A percentile compares a stretch with the other conserved stretches of the same genome.
These are phyloP conservation scores for Saraca asoca DNA, from an alignment of 331 rosid species.

Conservation along the genomic window DNA sequence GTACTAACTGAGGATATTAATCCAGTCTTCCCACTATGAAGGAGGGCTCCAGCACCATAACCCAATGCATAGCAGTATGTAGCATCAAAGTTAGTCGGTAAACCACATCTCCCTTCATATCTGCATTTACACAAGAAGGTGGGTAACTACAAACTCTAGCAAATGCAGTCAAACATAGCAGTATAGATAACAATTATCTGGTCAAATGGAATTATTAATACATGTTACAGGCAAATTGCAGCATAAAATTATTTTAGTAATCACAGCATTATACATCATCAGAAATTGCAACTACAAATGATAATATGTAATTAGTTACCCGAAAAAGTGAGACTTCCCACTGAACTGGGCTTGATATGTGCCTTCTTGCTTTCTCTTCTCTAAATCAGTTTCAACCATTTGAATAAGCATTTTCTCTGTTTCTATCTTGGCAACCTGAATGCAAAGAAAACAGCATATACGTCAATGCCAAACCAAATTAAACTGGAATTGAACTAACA, in stretches of 20 bases:
- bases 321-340: slow-evolving; percentile 97
- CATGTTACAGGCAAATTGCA: neutral
- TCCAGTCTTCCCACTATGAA: slow-evolving; percentile 89
- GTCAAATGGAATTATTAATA: neutral
- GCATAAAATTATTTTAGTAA: neutral
- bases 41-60: slow-evolving; percentile 90
- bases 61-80: slow-evolving; percentile 95
- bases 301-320: slow-evolving; percentile 46
- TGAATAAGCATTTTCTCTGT: slow-evolving; percentile 99
- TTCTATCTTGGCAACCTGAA: slow-evolving; percentile 92
- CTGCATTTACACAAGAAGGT: slow-evolving; percentile 45
- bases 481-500: slow-evolving; percentile 10
- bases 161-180: slow-evolving; percentile 15
- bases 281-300: slow-evolving; percentile 12
- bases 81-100: slow-evolving; percentile 96
- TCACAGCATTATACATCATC: slow-evolving; percentile 2
- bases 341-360: slow-evolving; percentile 57
- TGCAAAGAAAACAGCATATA: slow-evolving; percentile 28
- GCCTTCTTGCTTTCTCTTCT: slow-evolving; percentile 77
- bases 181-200: slow-evolving; percentile 1
- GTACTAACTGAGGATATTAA: slow-evolving; percentile 86
- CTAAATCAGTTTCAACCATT: slow-evolving; percentile 95
- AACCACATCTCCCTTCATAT: slow-evolving; percentile 96
- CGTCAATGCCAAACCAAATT: slow-evolving; percentile 10
- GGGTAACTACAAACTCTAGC: slow-evolving; percentile 26